phyloP scores from a whole-genome alignment of 495 filamentous ascomycete genomes.

The Neurospora sp. region DNA sequence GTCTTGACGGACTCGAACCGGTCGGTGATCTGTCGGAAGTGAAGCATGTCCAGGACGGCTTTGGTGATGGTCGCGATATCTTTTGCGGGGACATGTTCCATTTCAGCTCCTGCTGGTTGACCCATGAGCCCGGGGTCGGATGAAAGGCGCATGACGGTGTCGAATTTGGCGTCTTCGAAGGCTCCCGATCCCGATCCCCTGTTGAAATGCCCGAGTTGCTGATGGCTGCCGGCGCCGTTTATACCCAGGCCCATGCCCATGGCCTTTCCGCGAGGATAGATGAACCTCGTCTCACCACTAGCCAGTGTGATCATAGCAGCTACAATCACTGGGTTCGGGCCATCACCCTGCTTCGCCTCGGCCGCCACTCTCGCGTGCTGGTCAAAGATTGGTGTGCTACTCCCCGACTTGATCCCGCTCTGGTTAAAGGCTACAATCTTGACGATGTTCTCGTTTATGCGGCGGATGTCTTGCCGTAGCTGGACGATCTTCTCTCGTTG shows the following conservation, averaged over 20 bases:
- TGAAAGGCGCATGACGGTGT: neutral
- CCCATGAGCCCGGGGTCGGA: neutral
- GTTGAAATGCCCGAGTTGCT: neutral
- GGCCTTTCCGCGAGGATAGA: neutral
- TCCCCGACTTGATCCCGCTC: neutral
- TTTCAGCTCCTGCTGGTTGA: neutral
- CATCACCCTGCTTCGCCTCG: neutral
- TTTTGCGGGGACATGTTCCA: neutral
- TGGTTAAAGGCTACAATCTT: neutral
- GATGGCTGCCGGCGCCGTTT: neutral
- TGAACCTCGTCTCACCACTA: neutral
- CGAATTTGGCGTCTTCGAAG: neutral
- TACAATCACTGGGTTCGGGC: neutral
- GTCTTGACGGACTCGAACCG: neutral
- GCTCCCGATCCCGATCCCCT: neutral
- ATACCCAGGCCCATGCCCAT: neutral
- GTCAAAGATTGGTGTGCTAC: neutral
- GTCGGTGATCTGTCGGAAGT: neutral
- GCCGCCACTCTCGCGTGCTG: neutral
- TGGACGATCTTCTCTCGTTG: neutral
- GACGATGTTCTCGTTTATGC: neutral
- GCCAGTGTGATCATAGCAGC: neutral
- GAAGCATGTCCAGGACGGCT: neutral
- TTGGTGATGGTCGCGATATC: neutral
- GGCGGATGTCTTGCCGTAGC: neutral